phyloP scores from a whole-genome alignment of 768 basidiomycete species.

The Sarcodon sp. region DNA sequence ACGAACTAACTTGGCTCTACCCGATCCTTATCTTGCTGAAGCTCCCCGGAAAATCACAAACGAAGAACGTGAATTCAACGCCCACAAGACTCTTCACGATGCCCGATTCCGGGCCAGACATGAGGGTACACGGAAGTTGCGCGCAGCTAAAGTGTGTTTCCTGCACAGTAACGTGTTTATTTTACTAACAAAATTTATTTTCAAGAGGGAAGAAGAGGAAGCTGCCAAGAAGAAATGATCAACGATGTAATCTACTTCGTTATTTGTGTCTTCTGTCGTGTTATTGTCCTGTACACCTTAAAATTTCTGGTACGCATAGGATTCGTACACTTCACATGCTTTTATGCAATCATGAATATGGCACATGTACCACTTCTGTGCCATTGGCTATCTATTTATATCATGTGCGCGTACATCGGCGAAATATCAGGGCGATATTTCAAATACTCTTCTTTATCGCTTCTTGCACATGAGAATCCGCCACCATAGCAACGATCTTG shows the following conservation, averaged over 20 bases:
- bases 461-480: constrained; percentile 57
- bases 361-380: no score
- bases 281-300: no score
- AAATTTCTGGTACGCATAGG: no score
- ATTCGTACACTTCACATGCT: no score
- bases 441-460: constrained; percentile 28
- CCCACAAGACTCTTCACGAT: constrained; percentile 79
- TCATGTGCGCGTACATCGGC: no score
- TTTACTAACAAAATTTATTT: constrained; percentile 8
- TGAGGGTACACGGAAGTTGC: constrained; percentile 80
- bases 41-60: constrained; percentile 85
- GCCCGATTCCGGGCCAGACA: constrained; percentile 73
- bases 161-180: not conserved
- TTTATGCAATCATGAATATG: no score
- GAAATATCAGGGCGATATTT: no score
- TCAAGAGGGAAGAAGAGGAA: constrained; percentile 81
- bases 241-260: constrained; percentile 8
- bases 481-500: constrained; percentile 70
- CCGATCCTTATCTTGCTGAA: constrained; percentile 57
- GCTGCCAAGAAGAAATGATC: constrained; percentile 82
- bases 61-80: constrained; percentile 82
- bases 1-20: constrained; percentile 53
- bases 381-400: no score
- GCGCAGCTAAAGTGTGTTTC: constrained; percentile 66
- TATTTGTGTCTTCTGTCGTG: no score